Conservation (phyloP, 2,329 filamentous ascomycete genomes). For the Aspergillus brasiliensis region DNA sequence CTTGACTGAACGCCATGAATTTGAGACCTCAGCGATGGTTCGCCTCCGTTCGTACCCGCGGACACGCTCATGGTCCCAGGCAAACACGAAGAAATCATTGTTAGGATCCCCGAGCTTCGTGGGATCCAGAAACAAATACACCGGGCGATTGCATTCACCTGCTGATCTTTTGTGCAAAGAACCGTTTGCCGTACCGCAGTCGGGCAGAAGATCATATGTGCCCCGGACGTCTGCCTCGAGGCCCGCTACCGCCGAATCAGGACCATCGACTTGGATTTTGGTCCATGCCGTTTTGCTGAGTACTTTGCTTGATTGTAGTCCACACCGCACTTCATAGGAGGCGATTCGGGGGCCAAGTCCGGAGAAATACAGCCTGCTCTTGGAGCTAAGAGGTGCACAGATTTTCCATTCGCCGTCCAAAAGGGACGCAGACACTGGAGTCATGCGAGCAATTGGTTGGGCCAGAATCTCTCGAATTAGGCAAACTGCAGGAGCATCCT, state of each 20-base stretch:
- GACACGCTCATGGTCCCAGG: constrained; percentile 50
- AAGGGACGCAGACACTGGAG: constrained; percentile 31
- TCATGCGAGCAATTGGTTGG: constrained; percentile 53
- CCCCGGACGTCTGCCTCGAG: constrained; percentile 50
- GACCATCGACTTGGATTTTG: constrained; percentile 43
- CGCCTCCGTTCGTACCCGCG: constrained; percentile 51
- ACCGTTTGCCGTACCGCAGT: constrained; percentile 60
- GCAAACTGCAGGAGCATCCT: constrained; percentile 41
- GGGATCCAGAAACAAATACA: constrained; percentile 64
- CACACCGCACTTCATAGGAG: constrained; percentile 45
- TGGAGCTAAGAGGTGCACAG: constrained; percentile 42
- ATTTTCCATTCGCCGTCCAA: constrained; percentile 50
- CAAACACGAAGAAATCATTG: constrained; percentile 61
- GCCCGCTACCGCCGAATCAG: constrained; percentile 27
- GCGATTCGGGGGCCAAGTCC: constrained; percentile 35
- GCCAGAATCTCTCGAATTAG: constrained; percentile 46
- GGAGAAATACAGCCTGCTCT: constrained; percentile 38
- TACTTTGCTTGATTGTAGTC: constrained; percentile 40
- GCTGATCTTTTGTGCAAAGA: constrained; percentile 54
- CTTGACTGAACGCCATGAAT: constrained; percentile 48
- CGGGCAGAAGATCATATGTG: constrained; percentile 52
- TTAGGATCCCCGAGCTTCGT: constrained; percentile 49
- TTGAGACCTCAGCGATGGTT: constrained; percentile 50
- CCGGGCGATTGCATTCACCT: constrained; percentile 19
- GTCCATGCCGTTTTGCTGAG: constrained; percentile 51